Base-by-base conservation (phyloP, 306 rosid species). In the Dryas alaskensis region DNA sequence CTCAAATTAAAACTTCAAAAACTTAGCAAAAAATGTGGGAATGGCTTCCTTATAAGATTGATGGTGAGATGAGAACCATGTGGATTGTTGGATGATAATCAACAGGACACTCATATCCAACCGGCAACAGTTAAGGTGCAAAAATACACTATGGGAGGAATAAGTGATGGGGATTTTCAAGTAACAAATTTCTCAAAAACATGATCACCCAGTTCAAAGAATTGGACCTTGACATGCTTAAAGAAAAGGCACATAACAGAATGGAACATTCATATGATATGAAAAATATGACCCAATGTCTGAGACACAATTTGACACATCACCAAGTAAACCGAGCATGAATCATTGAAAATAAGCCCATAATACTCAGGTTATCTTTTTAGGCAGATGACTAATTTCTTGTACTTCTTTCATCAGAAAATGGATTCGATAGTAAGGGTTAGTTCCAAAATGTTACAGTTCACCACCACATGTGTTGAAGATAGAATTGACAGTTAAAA, bases 381-480 rank as follows among this genome's bases (percentile, higher is more conserved):
- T 45, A 1, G 8, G 8, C 8, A 45, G 48, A 45, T 45, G 48
- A 45, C 48, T 45, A 45, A 45, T 45, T 5, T 45, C 48, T 5
- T 60, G 17, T 12, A 51, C n/a, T 60, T 60, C 65, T 60, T 60
- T 60, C 65, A 60, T 45, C 65, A 60, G 65, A 60, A 60, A 31
- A 7, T 31, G 44, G 45, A 27, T 10, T 0, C 31, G 6, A 60
- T 6, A 31, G 62, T 11, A 54, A n/a, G 22, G 60, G 5, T 54
- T 54, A 25, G 40, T 31, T 58, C 42, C 63, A 8, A 13, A 51
- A 17, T 50, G 17, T 16, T 37, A 69, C 25, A 39, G 42, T 12
- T 19, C 63, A 40, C 42, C 67, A 40, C 37, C 37, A 31, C 37
- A 51, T 42, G 7, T 42, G 43, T 54, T 44, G 65, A 70, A 53